Percentiles rank a stretch among this genome's conserved stretches.
These are phyloP conservation scores for Juglanconis sp. DNA, from an alignment of 2,329 filamentous ascomycete genomes.

Conservation along the genomic window DNA sequence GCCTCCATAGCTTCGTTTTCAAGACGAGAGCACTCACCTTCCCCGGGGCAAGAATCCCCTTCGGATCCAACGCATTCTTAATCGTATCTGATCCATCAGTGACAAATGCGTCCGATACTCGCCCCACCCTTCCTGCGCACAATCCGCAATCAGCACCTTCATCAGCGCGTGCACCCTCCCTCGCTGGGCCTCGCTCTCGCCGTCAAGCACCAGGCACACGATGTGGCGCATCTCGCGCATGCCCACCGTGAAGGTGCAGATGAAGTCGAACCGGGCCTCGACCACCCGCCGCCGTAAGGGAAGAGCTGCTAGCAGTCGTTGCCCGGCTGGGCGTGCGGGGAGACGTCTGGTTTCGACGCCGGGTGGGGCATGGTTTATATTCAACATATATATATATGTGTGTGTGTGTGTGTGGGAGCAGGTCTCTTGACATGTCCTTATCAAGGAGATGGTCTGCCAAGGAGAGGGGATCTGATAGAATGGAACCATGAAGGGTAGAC, in stretches of 20 bases:
- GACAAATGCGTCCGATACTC: slow-evolving; percentile 39
- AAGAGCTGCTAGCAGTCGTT: slow-evolving; percentile 33
- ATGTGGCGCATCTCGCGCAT: slow-evolving; percentile 44
- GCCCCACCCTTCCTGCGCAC: slow-evolving; percentile 33
- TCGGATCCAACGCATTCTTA: slow-evolving; percentile 38
- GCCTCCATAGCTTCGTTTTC: too few species aligned
- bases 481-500: too few species aligned
- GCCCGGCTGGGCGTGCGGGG: slow-evolving; percentile 26
- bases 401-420: too few species aligned
- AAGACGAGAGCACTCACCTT: slow-evolving; percentile 22
- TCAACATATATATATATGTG: too few species aligned
- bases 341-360: slow-evolving; percentile 33
- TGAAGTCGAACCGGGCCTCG: slow-evolving; percentile 29
- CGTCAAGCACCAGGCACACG: slow-evolving; percentile 41
- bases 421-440: too few species aligned
- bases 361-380: slow-evolving; percentile 37
- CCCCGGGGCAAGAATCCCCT: slow-evolving; percentile 44
- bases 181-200: slow-evolving; percentile 30
- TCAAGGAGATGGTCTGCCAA: too few species aligned
- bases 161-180: slow-evolving; percentile 30
- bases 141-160: slow-evolving; percentile 30
- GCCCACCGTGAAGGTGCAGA: slow-evolving; percentile 29
- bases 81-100: slow-evolving; percentile 37
- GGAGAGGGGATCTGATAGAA: too few species aligned
- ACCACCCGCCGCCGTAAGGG: slow-evolving; percentile 28